Evolutionary conservation across 2,329 filamentous ascomycete genomes (phyloP), one percentile per base, ranked within the genome.

Genomic region (Aplosporella prunicola): DNA sequence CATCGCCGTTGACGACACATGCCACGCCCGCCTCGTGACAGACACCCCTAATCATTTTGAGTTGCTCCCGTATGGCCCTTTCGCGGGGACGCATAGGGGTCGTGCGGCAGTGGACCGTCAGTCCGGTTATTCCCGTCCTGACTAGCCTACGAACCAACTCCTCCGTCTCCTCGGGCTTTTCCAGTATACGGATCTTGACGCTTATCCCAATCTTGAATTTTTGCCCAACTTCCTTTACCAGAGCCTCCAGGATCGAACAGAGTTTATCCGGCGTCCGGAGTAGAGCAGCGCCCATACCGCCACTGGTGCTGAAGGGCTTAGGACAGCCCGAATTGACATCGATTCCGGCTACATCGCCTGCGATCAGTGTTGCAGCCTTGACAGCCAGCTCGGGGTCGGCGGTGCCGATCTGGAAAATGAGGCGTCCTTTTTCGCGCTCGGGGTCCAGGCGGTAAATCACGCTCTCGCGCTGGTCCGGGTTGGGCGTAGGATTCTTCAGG

Each of bases 241-340:
- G 69, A 0, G 84, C 79, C 43, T 82, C 78, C 6, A 98, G 70
- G 46, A 98, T 98, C 0, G 79, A 72, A 49, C 79, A 82, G 1
- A 98, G 73, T 51, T 75, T 78, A 46, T 96, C 88, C 0, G 91
- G 89, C 0, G 82, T 89, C 48, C 76, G 76, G 11, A 98, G 72
- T 14, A 98, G 72, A 1, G 88, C 89, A 0, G 91, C 91, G 32
- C 91, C 91, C 91, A 98, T 98, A 32, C 91, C 91, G 43, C 87
- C 87, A 45, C 74, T 75, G 2, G 89, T 94, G 53, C 84, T 93
- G 62, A 98, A 98, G 0, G 89, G 84, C 61, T 98, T 98, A 1
- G 91, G 91, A 56, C 91, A 98, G n/a, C 91, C 91, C 0, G 91
- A 87, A 58, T 98, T 98, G 44, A 98, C 82, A 58, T 96, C 91